Evolutionary conservation across 2,329 filamentous ascomycete genomes (phyloP).

Genomic region (Albophoma yamanashiensis): DNA sequence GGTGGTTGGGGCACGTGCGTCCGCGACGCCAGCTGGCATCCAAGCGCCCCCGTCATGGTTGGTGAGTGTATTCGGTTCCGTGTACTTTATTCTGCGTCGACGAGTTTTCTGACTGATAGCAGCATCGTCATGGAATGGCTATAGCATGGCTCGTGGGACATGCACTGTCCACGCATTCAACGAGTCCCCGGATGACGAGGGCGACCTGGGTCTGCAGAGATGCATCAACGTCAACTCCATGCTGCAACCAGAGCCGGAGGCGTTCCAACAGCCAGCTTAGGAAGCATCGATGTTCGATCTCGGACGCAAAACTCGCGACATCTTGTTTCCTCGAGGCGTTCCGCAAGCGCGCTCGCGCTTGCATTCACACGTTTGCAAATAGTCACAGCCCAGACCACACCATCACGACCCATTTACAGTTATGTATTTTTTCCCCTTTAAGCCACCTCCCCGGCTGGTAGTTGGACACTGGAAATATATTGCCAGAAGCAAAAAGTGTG

Average conservation of each 20-base stretch:
- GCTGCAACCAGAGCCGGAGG: slow-evolving; percentile 29
- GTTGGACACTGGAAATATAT: too few species aligned
- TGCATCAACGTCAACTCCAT: slow-evolving; percentile 54
- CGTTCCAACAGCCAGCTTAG: slow-evolving; percentile 7
- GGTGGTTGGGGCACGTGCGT: slow-evolving; percentile 66
- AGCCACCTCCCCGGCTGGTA: too few species aligned
- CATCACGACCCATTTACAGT: too few species aligned
- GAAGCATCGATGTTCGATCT: neutral
- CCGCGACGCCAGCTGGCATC: slow-evolving; percentile 85
- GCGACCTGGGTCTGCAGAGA: slow-evolving; percentile 45
- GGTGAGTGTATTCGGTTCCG: slow-evolving; percentile 28
- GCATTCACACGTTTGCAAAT: too few species aligned
- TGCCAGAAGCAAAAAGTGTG: too few species aligned
- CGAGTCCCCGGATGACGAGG: slow-evolving; percentile 51
- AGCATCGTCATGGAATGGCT: slow-evolving; percentile 80
- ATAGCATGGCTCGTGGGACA: slow-evolving; percentile 60
- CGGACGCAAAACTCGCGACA: neutral
- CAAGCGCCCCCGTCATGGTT: slow-evolving; percentile 67
- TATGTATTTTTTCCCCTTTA: too few species aligned
- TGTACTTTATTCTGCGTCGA: neutral
- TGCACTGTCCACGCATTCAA: slow-evolving; percentile 73
- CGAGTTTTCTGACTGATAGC: neutral
- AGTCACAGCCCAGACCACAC: too few species aligned
- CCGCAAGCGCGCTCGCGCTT: too few species aligned
- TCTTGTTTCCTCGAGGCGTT: neutral